These are phyloP conservation scores for Tylopilus balloui DNA, from an alignment of 768 basidiomycete species.

Conservation along the genomic window DNA sequence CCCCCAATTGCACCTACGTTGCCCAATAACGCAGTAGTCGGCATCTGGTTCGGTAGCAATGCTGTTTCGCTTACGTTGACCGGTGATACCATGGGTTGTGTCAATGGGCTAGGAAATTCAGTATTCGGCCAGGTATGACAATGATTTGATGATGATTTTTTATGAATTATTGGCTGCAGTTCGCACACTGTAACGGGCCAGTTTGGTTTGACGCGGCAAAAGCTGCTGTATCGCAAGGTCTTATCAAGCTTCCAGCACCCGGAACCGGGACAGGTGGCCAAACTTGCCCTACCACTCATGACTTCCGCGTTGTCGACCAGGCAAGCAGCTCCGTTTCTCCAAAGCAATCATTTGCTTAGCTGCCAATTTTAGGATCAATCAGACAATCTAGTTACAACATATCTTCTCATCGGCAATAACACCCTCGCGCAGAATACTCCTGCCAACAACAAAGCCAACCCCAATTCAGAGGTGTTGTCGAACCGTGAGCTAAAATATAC, in stretches of 20 bases:
- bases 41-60: constrained; percentile 29
- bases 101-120: constrained; percentile 22
- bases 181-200: constrained; percentile 24
- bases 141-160: neutral
- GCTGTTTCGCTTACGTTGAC: constrained; percentile 21
- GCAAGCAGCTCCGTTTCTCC: neutral
- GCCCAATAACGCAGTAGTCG: constrained; percentile 22
- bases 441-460: constrained; percentile 22
- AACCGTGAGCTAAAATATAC: constrained; percentile 14
- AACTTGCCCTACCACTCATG: constrained; percentile 24
- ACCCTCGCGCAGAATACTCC: constrained; percentile 29
- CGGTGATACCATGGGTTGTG: constrained; percentile 18
- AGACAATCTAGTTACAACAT: constrained; percentile 27
- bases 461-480: constrained; percentile 19
- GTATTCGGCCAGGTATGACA: constrained; percentile 23
- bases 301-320: constrained; percentile 28
- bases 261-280: constrained; percentile 20
- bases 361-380: constrained; percentile 22
- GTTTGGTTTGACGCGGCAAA: constrained; percentile 23
- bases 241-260: constrained; percentile 18
- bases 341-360: neutral
- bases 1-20: constrained; percentile 23
- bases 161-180: constrained; percentile 6
- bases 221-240: constrained; percentile 17
- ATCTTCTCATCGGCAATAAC: constrained; percentile 20